Percentiles rank a stretch among this genome's conserved stretches.
Evolutionary conservation across 768 basidiomycete species (phyloP).

Genomic region (Crassisporium funariophilum): DNA sequence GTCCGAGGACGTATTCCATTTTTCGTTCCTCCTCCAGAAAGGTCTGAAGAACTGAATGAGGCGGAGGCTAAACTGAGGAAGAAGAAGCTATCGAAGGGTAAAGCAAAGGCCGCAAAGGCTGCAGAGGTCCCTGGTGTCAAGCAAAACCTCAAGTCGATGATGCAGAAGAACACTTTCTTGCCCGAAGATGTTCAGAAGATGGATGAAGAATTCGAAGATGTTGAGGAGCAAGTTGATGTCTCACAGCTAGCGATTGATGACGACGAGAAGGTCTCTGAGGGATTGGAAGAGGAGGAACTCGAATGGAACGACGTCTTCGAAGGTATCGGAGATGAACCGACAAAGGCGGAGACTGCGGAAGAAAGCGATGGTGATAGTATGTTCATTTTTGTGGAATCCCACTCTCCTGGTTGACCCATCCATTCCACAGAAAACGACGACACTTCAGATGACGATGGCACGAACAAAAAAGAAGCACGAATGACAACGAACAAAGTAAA

Average conservation of each 20-base stretch:
- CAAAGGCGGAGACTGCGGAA: conserved; percentile 27
- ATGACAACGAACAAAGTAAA: conserved; percentile 93
- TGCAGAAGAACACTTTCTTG: conserved; percentile 86
- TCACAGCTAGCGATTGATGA: conserved; percentile 43
- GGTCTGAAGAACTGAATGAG: conserved; percentile 68
- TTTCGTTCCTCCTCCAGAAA: conserved; percentile 91
- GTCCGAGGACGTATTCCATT: conserved; percentile 96
- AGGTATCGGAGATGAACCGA: conserved; percentile 41
- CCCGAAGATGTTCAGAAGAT: conserved; percentile 78
- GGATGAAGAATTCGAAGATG: conserved; percentile 52
- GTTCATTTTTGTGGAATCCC: conserved; percentile 6
- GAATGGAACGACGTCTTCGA: conserved; percentile 89
- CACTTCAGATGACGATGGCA: too few species aligned
- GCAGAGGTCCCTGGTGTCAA: conserved; percentile 63
- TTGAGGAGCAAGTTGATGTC: conserved; percentile 43
- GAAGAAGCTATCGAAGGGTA: conserved; percentile 52
- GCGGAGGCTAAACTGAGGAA: conserved; percentile 58
- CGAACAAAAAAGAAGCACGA: conserved; percentile 60
- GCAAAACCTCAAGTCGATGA: conserved; percentile 85
- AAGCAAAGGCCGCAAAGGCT: conserved; percentile 48
- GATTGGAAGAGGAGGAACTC: conserved; percentile 56
- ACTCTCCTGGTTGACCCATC: too few species aligned
- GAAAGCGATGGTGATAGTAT: conserved; percentile 24
- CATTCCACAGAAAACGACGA: too few species aligned
- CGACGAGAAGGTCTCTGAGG: conserved; percentile 39